Conservation (phyloP, 169 alveolate genomes). For the Perkinsus marinus region DNA sequence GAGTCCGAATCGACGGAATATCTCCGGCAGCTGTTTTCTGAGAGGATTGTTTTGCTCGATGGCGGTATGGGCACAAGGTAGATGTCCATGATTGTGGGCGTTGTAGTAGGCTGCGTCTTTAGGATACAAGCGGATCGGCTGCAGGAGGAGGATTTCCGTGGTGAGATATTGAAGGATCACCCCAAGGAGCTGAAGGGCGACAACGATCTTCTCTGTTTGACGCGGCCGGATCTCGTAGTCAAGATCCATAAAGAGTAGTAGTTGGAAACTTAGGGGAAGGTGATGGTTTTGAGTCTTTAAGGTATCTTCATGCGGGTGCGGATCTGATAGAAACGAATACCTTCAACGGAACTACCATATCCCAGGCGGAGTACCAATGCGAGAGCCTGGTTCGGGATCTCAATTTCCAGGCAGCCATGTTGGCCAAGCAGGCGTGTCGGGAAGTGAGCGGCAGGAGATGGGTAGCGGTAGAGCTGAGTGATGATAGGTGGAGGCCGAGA, state of each 20-base stretch:
- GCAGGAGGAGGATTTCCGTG: conserved; percentile 36
- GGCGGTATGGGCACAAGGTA: conserved; percentile 49
- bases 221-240: conserved; percentile 29
- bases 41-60: conserved; percentile 32
- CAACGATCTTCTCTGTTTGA: conserved; percentile 29
- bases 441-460: conserved; percentile 4
- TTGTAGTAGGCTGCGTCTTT: not conserved
- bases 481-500: not conserved
- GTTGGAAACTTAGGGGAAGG: not conserved
- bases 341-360: conserved; percentile 34
- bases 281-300: not conserved
- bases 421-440: conserved; percentile 36
- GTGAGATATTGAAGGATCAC: conserved; percentile 30
- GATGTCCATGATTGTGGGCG: not conserved
- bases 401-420: conserved; percentile 15
- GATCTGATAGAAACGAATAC: conserved; percentile 48
- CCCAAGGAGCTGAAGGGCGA: conserved; percentile 30
- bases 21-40: conserved; percentile 15
- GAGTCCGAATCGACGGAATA: not conserved
- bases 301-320: conserved; percentile 42
- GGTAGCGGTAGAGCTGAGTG: not conserved
- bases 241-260: conserved; percentile 19
- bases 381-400: conserved; percentile 29
- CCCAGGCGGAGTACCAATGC: conserved; percentile 33
- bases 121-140: conserved; percentile 27